Evolutionary conservation across 2,329 filamentous ascomycete genomes (phyloP).

Genomic region (Nakataea oryzae): DNA sequence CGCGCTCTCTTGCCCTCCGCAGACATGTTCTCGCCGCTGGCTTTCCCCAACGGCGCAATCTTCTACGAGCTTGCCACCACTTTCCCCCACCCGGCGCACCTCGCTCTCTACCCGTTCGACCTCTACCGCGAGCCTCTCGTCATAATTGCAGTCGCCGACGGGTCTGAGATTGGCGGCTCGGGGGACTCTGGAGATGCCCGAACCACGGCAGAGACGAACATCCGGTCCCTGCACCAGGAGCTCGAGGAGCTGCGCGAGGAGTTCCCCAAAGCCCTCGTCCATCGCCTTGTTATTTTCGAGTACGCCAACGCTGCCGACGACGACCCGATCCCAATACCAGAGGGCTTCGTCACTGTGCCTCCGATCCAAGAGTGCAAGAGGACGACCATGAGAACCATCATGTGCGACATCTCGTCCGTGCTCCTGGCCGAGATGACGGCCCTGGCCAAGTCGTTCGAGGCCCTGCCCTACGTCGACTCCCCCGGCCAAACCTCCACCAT

Average conservation of each 20-base stretch:
- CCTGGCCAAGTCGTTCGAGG: conserved; percentile 63
- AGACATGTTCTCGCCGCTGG: conserved; percentile 92
- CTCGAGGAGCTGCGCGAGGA: conserved; percentile 60
- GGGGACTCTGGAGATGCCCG: conserved; percentile 40
- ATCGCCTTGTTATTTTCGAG: conserved; percentile 75
- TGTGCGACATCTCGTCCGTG: conserved; percentile 68
- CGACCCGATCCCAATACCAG: conserved; percentile 43
- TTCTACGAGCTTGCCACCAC: conserved; percentile 82
- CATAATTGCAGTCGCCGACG: conserved; percentile 78
- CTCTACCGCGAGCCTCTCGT: conserved; percentile 76
- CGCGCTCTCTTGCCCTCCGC: conserved; percentile 8
- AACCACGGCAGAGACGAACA: conserved; percentile 44
- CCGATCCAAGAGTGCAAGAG: conserved; percentile 55
- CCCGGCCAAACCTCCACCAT: conserved; percentile 44
- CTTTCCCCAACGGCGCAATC: conserved; percentile 76
- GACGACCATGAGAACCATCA: conserved; percentile 71
- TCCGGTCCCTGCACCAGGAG: conserved; percentile 52
- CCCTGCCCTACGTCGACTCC: conserved; percentile 65
- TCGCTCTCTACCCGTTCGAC: conserved; percentile 79
- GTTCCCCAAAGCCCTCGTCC: conserved; percentile 66
- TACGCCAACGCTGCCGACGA: conserved; percentile 40
- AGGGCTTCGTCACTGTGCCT: conserved; percentile 64
- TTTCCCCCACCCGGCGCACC: conserved; percentile 67
- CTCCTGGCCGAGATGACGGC: conserved; percentile 67
- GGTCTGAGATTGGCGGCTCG: conserved; percentile 50